Evolutionary conservation across 352 stramenopile genomes (phyloP).

Genomic region (Pythium insidiosum): DNA sequence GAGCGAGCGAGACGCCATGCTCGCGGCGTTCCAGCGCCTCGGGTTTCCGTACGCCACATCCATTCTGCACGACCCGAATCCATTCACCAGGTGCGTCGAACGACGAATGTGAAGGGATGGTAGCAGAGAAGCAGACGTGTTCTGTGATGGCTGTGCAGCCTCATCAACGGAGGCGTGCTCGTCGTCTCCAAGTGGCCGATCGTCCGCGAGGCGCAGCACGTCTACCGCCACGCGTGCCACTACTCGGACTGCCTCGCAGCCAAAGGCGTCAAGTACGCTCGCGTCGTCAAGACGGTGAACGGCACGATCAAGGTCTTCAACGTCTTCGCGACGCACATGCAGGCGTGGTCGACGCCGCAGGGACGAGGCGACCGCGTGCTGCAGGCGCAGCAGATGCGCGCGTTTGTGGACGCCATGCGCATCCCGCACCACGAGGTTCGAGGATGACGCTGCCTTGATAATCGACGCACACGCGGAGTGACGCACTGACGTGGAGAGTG

Average conservation of each 20-base stretch:
- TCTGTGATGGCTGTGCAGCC: too few relatives aligned
- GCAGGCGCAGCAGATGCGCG: conserved; percentile 58
- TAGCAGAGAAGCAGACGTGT: too few relatives aligned
- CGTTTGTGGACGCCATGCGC: conserved; percentile 36
- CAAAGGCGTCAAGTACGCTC: conserved; percentile 80
- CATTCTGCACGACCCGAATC: conserved; percentile 67
- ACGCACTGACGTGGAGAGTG: neutral
- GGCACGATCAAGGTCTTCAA: conserved; percentile 66
- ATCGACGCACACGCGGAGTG: neutral
- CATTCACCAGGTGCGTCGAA: conserved; percentile 51
- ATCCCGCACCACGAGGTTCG: conserved; percentile 64
- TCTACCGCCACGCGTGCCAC: conserved; percentile 69
- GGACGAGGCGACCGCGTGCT: conserved; percentile 47
- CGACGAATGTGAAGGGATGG: too few relatives aligned
- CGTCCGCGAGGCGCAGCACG: conserved; percentile 62
- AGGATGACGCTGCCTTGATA: neutral
- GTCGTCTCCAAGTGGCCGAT: conserved; percentile 82
- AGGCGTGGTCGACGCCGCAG: conserved; percentile 74
- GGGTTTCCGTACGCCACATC: conserved; percentile 58
- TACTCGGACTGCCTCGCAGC: conserved; percentile 79
- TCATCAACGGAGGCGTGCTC: conserved; percentile 74
- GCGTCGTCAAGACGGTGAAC: conserved; percentile 51
- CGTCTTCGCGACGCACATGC: conserved; percentile 82
- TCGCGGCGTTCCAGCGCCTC: conserved; percentile 38
- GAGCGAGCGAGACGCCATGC: conserved; percentile 45